Conservation (phyloP, 192 early-diverging fungal genomes). For the Gamsiella multidivaricata region DNA sequence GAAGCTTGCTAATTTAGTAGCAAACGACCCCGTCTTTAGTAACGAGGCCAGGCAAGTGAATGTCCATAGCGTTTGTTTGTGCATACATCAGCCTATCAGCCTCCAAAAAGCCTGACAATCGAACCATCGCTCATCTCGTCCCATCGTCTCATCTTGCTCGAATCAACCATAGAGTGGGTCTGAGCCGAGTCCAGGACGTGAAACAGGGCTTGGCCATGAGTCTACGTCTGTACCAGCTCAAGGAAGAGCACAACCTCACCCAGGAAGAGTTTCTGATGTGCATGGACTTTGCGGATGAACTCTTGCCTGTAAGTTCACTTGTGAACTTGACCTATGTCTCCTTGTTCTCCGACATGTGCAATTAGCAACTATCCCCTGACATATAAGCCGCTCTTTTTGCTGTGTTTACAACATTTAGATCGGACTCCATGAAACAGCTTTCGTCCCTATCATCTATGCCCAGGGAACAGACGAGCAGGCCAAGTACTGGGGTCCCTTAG, state of each 20-base stretch:
- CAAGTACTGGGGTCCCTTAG: slow-evolving; percentile 74
- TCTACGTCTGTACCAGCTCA: slow-evolving; percentile 67
- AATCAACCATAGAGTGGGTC: slow-evolving; percentile 20
- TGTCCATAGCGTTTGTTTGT: too few species aligned
- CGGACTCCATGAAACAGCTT: slow-evolving; percentile 62
- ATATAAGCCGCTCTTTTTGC: too few species aligned
- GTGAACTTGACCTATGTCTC: not conserved
- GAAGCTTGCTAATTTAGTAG: slow-evolving; percentile 24
- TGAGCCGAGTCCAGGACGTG: slow-evolving; percentile 68
- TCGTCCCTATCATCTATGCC: slow-evolving; percentile 78
- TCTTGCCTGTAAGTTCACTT: slow-evolving; percentile 38
- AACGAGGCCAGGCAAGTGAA: slow-evolving; percentile 24
- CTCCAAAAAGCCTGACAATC: not conserved
- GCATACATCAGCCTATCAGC: not conserved
- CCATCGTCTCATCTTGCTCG: not conserved
- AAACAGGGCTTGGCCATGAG: slow-evolving; percentile 69
- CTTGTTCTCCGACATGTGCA: too few species aligned
- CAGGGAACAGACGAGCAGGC: slow-evolving; percentile 80
- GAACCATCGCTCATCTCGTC: not conserved
- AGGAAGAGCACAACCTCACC: slow-evolving; percentile 64
- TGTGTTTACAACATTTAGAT: not conserved
- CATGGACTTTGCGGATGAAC: slow-evolving; percentile 41
- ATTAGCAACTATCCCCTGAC: too few species aligned
- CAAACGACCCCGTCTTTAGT: slow-evolving; percentile 45
- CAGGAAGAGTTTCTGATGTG: slow-evolving; percentile 65